phyloP scores from a whole-genome alignment of 1,139 yeast species.

The Komagataea norvegica region DNA sequence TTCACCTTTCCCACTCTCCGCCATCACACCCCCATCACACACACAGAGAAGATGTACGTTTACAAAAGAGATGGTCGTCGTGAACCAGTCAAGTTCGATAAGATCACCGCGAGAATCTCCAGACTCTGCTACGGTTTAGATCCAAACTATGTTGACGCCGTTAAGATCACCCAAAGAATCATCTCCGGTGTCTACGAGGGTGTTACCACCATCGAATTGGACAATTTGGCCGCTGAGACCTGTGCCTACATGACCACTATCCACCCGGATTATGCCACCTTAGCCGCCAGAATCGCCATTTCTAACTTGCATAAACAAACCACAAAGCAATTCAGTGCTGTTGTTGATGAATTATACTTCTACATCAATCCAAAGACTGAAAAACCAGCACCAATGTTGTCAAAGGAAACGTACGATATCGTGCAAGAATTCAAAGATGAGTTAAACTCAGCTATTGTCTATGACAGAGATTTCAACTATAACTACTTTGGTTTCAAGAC shows the following conservation, averaged over 20 bases:
- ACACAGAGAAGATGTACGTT: conserved; percentile 40
- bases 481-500: conserved; percentile 88
- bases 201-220: conserved; percentile 91
- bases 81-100: conserved; percentile 82
- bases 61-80: conserved; percentile 71
- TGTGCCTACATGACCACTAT: conserved; percentile 97
- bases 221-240: conserved; percentile 95
- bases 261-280: conserved; percentile 93
- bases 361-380: conserved; percentile 74
- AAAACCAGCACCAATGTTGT: conserved; percentile 72
- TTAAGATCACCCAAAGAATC: conserved; percentile 82
- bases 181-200: conserved; percentile 93
- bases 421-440: conserved; percentile 64
- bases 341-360: conserved; percentile 59
- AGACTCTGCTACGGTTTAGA: conserved; percentile 81
- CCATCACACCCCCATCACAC: background rate
- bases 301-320: conserved; percentile 96
- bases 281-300: conserved; percentile 95
- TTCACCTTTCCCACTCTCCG: conserved; percentile 2
- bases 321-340: conserved; percentile 81
- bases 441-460: conserved; percentile 74
- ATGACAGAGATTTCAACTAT: conserved; percentile 78
- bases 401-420: conserved; percentile 61
- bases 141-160: conserved; percentile 80
- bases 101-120: conserved; percentile 60